phyloP scores from a whole-genome alignment of 305 asterid species.

The Andrographis paniculata region DNA sequence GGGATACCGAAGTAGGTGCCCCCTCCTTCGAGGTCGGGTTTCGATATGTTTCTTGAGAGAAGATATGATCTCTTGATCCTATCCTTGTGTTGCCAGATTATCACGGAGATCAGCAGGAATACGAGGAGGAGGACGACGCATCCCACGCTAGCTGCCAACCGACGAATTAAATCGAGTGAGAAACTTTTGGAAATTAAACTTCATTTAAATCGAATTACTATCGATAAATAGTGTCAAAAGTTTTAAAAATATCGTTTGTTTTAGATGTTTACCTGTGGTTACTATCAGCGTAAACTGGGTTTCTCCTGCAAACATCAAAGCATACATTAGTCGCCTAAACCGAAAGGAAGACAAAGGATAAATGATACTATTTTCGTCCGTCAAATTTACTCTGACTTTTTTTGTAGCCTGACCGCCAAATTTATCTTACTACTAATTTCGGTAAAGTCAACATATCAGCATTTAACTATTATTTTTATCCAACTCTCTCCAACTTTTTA shows the following conservation, averaged over 20 bases:
- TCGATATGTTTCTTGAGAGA: slow-evolving; percentile 17
- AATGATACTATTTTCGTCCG: too few species aligned
- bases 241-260: background rate
- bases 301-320: slow-evolving; percentile 16
- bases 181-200: background rate
- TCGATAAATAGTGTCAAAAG: too few species aligned
- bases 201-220: too few species aligned
- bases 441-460: too few species aligned
- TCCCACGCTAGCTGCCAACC: slow-evolving; percentile 25
- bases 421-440: too few species aligned
- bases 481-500: too few species aligned
- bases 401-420: too few species aligned
- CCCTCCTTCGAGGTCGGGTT: slow-evolving; percentile 20
- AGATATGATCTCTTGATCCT: slow-evolving; percentile 3
- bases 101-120: slow-evolving; percentile 12
- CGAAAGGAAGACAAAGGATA: too few species aligned
- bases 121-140: slow-evolving; percentile 18
- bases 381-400: too few species aligned
- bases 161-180: background rate
- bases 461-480: too few species aligned
- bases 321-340: too few species aligned
- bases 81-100: slow-evolving; percentile 26
- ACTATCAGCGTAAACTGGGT: background rate
- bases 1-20: slow-evolving; percentile 30
- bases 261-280: slow-evolving; percentile 20